Conservation (phyloP, 2,329 filamentous ascomycete species). For the Xylaria sp. region DNA sequence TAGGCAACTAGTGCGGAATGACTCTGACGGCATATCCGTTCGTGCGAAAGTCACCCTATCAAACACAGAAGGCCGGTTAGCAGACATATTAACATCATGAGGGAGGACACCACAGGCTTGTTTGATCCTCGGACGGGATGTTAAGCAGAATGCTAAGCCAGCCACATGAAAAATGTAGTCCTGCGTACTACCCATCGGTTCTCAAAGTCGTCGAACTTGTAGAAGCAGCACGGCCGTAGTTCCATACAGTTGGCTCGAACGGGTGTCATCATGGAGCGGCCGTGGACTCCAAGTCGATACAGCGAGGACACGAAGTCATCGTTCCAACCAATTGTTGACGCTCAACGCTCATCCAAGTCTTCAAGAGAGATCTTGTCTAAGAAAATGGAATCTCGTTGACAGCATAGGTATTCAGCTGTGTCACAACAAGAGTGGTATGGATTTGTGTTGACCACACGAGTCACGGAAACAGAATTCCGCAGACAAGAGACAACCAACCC, state of each 20-base stretch:
- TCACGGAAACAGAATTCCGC: no score
- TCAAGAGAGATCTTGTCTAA: background rate
- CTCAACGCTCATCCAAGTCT: slow-evolving; percentile 4
- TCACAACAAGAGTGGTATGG: no score
- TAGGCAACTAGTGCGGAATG: slow-evolving; percentile 22
- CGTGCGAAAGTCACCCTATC: slow-evolving; percentile 13
- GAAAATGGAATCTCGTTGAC: background rate
- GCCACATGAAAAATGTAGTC: slow-evolving; percentile 1
- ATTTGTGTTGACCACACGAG: no score
- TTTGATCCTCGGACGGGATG: slow-evolving; percentile 8
- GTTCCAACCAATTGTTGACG: slow-evolving; percentile 16
- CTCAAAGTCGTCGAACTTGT: slow-evolving; percentile 20
- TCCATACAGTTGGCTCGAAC: slow-evolving; percentile 23
- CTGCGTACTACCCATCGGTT: slow-evolving; percentile 24
- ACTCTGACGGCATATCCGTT: slow-evolving; percentile 14
- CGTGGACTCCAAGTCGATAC: slow-evolving; percentile 15
- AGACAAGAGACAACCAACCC: no score
- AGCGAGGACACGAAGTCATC: slow-evolving; percentile 11
- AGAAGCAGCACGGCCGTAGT: slow-evolving; percentile 20
- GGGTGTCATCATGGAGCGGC: slow-evolving; percentile 20
- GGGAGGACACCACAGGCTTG: slow-evolving; percentile 23
- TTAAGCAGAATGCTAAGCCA: slow-evolving; percentile 15
- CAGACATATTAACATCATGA: slow-evolving; percentile 16
- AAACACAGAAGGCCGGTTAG: background rate
- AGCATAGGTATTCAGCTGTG: background rate